These are phyloP conservation scores for Nicotiana otophora DNA, from an alignment of 257 asterid genomes.

Conservation along the genomic window DNA sequence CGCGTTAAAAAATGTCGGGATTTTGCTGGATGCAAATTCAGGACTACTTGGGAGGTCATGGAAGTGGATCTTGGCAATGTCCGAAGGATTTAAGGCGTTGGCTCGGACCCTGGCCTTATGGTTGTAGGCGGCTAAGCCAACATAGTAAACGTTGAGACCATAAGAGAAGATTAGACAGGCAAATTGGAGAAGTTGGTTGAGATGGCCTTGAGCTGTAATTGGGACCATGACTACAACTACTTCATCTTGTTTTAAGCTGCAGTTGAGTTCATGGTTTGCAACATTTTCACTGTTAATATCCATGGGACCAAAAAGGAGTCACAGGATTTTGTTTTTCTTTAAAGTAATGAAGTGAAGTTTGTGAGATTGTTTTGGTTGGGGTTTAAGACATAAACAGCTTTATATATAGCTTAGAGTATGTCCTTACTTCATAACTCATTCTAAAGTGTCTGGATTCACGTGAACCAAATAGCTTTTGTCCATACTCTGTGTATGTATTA, in stretches of 20 bases:
- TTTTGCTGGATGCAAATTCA: constrained; percentile 21
- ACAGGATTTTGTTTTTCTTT: neutral
- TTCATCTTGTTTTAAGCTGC: neutral
- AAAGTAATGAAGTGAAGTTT: neutral
- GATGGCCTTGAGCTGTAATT: constrained; percentile 27
- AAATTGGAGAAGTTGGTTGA: constrained; percentile 42
- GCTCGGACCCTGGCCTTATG: constrained; percentile 36
- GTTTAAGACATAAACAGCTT: too few species aligned
- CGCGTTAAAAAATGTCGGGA: constrained; percentile 30
- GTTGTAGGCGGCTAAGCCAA: constrained; percentile 32
- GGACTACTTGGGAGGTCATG: constrained; percentile 35
- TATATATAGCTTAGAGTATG: neutral
- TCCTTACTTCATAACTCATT: too few species aligned
- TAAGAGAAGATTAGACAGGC: constrained; percentile 28
- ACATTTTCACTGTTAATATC: neutral
- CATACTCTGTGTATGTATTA: too few species aligned
- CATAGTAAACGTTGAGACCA: constrained; percentile 29
- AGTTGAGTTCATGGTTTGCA: neutral
- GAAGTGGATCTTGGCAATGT: constrained; percentile 28
- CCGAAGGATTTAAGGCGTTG: constrained; percentile 18
- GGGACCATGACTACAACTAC: constrained; percentile 15
- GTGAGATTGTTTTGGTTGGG: neutral
- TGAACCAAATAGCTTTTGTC: too few species aligned
- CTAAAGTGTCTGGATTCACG: too few species aligned
- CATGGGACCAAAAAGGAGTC: neutral